phyloP scores from a whole-genome alignment of 164 flowering plant species.

The Santalum album region DNA sequence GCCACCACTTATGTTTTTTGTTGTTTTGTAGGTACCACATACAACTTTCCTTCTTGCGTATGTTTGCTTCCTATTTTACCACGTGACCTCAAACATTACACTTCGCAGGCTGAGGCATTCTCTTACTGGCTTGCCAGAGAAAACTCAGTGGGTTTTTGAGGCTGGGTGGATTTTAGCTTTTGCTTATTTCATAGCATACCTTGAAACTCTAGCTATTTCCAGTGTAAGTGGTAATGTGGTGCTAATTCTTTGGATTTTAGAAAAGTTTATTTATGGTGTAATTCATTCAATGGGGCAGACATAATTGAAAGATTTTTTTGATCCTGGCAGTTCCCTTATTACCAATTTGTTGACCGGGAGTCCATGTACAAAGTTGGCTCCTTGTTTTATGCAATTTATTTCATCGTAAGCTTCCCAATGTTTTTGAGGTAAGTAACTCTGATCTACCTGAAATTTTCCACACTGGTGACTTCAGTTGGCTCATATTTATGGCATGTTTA shows the following conservation, averaged over 20 bases:
- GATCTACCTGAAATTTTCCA: too few relatives aligned
- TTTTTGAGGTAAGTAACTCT: conserved; percentile 59
- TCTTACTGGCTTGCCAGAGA: conserved; percentile 54
- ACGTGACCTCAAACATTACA: conserved; percentile 76
- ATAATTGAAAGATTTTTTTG: conserved; percentile 3
- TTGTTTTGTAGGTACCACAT: conserved; percentile 77
- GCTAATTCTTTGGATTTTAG: neutral
- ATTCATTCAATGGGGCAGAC: neutral
- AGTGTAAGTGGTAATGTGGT: conserved; percentile 44
- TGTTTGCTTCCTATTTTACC: conserved; percentile 93
- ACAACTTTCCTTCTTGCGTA: conserved; percentile 92
- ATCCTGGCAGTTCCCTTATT: conserved; percentile 88
- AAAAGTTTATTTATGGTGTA: too few relatives aligned
- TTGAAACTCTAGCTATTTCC: conserved; percentile 88
- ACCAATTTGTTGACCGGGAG: conserved; percentile 79
- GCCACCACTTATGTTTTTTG: neutral
- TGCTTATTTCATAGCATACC: conserved; percentile 79
- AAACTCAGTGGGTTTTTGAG: conserved; percentile 50
- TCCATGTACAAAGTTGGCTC: conserved; percentile 94
- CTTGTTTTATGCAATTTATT: conserved; percentile 93
- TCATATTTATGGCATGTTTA: too few relatives aligned
- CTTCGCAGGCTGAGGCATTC: conserved; percentile 76
- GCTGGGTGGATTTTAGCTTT: conserved; percentile 82
- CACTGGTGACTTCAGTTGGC: too few relatives aligned
- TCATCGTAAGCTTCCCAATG: conserved; percentile 97